These are phyloP conservation scores for Hypoxylon rickii DNA, from an alignment of 495 filamentous ascomycete species.

Conservation along the genomic window DNA sequence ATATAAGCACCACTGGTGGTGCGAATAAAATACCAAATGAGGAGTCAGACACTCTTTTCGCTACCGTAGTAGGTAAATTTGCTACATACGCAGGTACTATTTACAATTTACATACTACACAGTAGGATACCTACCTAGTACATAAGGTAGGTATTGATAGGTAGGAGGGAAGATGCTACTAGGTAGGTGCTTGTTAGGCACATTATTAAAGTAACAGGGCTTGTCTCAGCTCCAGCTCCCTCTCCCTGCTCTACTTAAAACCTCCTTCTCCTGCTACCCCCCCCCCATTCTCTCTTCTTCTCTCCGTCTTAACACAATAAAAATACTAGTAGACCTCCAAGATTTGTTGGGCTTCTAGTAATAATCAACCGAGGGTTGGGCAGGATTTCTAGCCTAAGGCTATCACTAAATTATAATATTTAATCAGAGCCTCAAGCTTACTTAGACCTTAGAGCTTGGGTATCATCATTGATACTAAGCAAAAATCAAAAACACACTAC, in stretches of 20 bases:
- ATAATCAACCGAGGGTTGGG: conserved; percentile 1
- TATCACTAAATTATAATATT: conserved; percentile 1
- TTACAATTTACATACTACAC: too few species aligned
- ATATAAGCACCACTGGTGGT: too few species aligned
- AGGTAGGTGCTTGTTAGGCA: conserved; percentile 3
- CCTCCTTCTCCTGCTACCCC: conserved; percentile 16
- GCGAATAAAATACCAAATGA: too few species aligned
- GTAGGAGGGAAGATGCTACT: too few species aligned
- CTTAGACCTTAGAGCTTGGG: not conserved
- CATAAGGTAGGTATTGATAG: too few species aligned
- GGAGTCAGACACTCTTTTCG: too few species aligned
- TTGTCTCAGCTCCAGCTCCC: conserved; percentile 19
- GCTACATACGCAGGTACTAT: too few species aligned
- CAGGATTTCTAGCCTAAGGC: not conserved
- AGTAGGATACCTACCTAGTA: too few species aligned
- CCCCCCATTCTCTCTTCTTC: too few species aligned
- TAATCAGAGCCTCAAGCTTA: conserved; percentile 3
- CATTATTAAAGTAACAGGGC: conserved; percentile 16
- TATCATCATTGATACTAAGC: not conserved
- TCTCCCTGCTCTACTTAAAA: conserved; percentile 1
- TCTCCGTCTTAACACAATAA: not conserved
- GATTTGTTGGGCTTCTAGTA: not conserved
- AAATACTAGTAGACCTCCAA: not conserved
- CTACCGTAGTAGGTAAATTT: too few species aligned
- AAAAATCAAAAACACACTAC: too few species aligned